These are phyloP conservation scores for Spergularia azorica DNA, from an alignment of 179 eudicot genomes.

Conservation along the genomic window DNA sequence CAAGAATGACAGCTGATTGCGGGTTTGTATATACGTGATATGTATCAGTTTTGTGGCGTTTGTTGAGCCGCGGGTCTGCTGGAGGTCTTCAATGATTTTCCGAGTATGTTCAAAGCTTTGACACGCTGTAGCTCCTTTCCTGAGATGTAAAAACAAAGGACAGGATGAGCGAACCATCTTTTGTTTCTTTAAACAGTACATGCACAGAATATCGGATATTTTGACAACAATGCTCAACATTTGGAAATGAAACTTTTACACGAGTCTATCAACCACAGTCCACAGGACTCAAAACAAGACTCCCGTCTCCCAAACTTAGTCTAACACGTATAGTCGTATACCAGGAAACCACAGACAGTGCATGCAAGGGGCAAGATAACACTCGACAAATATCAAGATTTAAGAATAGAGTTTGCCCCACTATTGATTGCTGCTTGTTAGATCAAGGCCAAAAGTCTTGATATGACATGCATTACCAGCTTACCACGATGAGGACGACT, in stretches of 20 bases:
- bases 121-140: slow-evolving; percentile 67
- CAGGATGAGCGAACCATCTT: background rate
- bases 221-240: background rate
- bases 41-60: slow-evolving; percentile 30
- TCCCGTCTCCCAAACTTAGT: background rate
- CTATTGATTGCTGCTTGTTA: too few relatives aligned
- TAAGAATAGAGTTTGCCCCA: too few relatives aligned
- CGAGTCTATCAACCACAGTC: background rate
- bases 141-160: slow-evolving; percentile 19
- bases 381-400: too few relatives aligned
- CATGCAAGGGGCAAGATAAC: too few relatives aligned
- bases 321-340: too few relatives aligned
- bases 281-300: background rate
- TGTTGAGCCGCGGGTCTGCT: slow-evolving; percentile 32
- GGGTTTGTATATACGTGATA: background rate
- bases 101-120: slow-evolving; percentile 53
- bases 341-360: too few relatives aligned
- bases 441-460: too few relatives aligned
- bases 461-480: too few relatives aligned
- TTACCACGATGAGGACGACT: too few relatives aligned
- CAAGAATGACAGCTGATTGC: background rate
- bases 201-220: background rate
- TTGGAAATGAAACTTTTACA: background rate
- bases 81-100: slow-evolving; percentile 38
- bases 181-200: background rate